Base-by-base conservation (phyloP, 1,284 basidiomycete species). In the Singerocomus inundabilis region DNA sequence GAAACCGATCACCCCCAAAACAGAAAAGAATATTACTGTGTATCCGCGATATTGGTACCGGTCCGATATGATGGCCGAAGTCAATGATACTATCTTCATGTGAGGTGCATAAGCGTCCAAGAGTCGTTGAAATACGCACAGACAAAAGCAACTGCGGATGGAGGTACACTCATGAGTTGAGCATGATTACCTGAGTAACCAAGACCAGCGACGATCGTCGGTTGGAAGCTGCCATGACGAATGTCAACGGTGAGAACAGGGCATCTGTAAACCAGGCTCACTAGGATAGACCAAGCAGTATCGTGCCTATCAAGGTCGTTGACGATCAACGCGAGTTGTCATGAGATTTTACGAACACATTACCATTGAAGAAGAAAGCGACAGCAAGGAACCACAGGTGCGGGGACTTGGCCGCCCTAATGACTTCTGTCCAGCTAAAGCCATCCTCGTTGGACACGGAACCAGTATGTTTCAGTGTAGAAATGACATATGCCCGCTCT, bases 151-250 rank as follows among this genome's bases (percentile, higher is more conserved):
- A 60, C 59, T 1, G 67, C 73, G 40, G 71, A 79, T 1, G 77
- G 77, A 26, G 76, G 77, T 4, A 75, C 75, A 25, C 69, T 77
- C 74, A 77, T 73, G 3, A 80, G 66, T 46, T 80, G 78, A 6
- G 78, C 75, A 5, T 61, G 59, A 10, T 70, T 67, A n/a, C 71
- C 68, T 5, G 66, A 63, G 49, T 72, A 78, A 24, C 77, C 79
- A 7, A 80, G 68, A 16, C 64, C 55, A 31, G 68, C 65, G 6
- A 82, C 71, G 48, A 81, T 79, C 2, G 74, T 73, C 6, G 82
- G 81, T 4, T 78, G 68, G 55, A 84, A 84, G 61, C 76, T 79
- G 44, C 9, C 18, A 4, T 25, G 13, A 24, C 16, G 11, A 6
- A 32, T 15, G 8, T 63, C 32, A 61, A 32, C 10, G 25, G 16